A percentile compares a stretch with the other conserved stretches of the same genome.
Evolutionary conservation across 805 yeast species (phyloP).

Genomic region (Metschnikowia lunata): DNA sequence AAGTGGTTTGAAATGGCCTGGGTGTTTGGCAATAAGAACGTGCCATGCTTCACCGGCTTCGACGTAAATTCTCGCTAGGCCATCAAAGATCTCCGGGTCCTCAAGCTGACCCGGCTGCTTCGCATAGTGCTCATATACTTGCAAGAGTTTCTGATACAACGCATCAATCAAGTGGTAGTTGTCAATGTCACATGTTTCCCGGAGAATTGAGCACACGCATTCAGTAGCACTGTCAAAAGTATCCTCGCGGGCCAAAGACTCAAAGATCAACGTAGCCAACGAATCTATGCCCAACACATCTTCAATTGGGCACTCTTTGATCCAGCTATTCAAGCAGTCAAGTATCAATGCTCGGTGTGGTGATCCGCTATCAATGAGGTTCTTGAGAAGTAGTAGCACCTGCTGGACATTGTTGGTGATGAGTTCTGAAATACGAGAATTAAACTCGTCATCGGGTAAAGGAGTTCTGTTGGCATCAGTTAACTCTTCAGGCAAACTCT

Average conservation of each 20-base stretch:
- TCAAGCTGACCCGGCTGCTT: constrained; percentile 36
- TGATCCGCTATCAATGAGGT: constrained; percentile 29
- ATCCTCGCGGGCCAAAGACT: constrained; percentile 52
- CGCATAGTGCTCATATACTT: constrained; percentile 45
- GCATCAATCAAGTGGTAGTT: constrained; percentile 58
- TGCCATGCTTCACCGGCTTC: constrained; percentile 98
- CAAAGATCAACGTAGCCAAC: constrained; percentile 64
- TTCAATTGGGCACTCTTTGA: constrained; percentile 75
- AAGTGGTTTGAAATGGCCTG: constrained; percentile 64
- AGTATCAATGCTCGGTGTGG: constrained; percentile 44
- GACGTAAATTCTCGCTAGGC: constrained; percentile 71
- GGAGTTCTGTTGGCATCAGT: constrained; percentile 72
- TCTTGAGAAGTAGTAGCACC: constrained; percentile 60
- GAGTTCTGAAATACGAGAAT: constrained; percentile 56
- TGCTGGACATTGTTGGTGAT: constrained; percentile 63
- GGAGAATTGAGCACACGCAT: constrained; percentile 74
- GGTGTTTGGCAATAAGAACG: constrained; percentile 69
- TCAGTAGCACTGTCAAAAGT: constrained; percentile 84
- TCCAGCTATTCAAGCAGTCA: constrained; percentile 86
- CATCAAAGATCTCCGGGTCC: constrained; percentile 64
- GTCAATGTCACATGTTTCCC: constrained; percentile 77
- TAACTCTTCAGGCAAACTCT: constrained; percentile 88
- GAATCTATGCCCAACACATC: constrained; percentile 61
- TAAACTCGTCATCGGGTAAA: constrained; percentile 76
- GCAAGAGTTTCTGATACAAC: constrained; percentile 64